Evolutionary conservation across 352 stramenopile species (phyloP), one percentile per base, ranked within the genome.

Genomic region (Phytopythium helicoides): DNA sequence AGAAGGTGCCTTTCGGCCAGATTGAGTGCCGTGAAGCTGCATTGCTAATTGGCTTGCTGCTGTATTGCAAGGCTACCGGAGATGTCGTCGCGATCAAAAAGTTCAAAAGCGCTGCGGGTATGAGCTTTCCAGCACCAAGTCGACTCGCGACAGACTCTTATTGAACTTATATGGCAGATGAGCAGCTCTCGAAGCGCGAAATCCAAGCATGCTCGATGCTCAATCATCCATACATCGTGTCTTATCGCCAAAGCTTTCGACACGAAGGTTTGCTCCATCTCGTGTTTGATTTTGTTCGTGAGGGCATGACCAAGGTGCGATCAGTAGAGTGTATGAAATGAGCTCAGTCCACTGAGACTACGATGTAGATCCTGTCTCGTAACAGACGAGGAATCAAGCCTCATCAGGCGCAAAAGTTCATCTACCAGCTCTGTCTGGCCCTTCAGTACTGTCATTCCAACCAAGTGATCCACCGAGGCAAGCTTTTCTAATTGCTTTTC

Each of bases 181-280:
- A 93, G 34, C 72, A 86, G 45, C 53, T 91, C 23, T 90, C 81
- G 0, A 89, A 84, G 62, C 76, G 83, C 22, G 83, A 93, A 61
- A 80, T 93, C 49, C 83, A 91, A 49, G 79, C 77, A 21, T 91
- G 80, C 45, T 89, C 83, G 16, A 93, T 91, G 80, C 73, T 93
- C 12, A 92, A 62, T 37, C 83, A 93, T 26, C 69, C 78, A 26
- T 76, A 83, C 42, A 93, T 93, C 47, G 81, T 93, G n/a, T 83
- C 74, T 1, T 92, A 90, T 53, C 83, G 83, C 41, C 69, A 89
- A 58, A 89, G 78, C 33, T 93, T 93, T 55, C 81, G 83, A 0
- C 73, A 88, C 39, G 83, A 93, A 25, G 83, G 83, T 9, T 53
- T 87, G 7, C 55, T 93, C 8, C 78, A 93, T 26, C 62, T 93